These are phyloP conservation scores for Microstegium vimineum DNA, from an alignment of 176 grass and related monocot species.

Conservation along the genomic window DNA sequence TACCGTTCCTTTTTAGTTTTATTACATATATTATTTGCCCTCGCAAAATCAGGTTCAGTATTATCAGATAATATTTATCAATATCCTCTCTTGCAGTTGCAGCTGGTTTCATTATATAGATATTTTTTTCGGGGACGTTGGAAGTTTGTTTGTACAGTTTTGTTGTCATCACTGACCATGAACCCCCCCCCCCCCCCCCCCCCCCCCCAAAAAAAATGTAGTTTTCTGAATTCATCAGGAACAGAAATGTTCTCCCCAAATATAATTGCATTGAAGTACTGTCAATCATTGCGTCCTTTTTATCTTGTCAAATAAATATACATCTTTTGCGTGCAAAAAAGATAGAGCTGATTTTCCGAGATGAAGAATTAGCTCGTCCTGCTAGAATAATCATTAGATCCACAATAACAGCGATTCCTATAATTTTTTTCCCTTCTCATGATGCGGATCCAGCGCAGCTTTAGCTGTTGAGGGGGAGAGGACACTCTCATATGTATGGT, in stretches of 20 bases:
- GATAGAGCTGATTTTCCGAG: neutral
- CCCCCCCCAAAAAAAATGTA: neutral
- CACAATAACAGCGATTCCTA: neutral
- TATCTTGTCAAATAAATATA: neutral
- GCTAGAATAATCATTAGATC: neutral
- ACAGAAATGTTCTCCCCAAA: neutral
- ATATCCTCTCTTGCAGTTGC: neutral
- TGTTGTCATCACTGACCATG: neutral
- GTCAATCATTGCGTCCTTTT: neutral
- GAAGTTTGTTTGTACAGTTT: neutral
- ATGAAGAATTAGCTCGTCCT: neutral
- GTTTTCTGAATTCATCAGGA: neutral
- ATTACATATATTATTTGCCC: neutral
- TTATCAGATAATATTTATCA: neutral
- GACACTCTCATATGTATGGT: too few relatives aligned
- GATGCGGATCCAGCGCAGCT: constrained; percentile 3
- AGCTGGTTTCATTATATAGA: neutral
- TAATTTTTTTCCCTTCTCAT: neutral
- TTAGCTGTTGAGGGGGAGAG: neutral
- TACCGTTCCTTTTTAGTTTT: neutral
- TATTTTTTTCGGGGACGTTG: too few relatives aligned
- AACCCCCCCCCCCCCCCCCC: too few relatives aligned
- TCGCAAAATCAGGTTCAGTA: neutral
- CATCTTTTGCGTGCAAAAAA: neutral
- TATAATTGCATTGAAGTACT: neutral